A percentile compares a stretch with the other conserved stretches of the same genome.
These are phyloP conservation scores for Phaeodactylum tricornutum DNA, from an alignment of 108 stramenopile species.

Conservation along the genomic window DNA sequence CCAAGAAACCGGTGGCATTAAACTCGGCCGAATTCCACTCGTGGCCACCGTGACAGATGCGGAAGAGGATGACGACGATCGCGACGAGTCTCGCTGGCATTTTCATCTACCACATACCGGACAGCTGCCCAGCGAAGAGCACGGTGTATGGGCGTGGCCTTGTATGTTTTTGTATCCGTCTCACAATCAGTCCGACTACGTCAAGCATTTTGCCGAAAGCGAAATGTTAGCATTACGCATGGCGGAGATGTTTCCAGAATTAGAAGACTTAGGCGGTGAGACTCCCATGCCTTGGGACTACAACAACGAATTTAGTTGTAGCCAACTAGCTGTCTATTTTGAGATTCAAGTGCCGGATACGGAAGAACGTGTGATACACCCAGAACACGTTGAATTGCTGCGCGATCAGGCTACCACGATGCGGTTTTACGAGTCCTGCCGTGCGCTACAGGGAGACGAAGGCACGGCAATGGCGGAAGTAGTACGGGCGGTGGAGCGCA, in stretches of 20 bases:
- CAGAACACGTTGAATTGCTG: conserved; percentile 62
- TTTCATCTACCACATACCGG: conserved; percentile 79
- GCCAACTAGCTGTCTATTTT: conserved; percentile 81
- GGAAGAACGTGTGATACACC: conserved; percentile 38
- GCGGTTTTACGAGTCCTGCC: conserved; percentile 77
- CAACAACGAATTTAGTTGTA: conserved; percentile 78
- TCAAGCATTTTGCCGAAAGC: conserved; percentile 59
- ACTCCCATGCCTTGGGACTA: conserved; percentile 78
- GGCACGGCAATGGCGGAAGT: conserved; percentile 74
- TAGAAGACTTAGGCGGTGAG: conserved; percentile 39
- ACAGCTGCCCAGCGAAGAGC: conserved; percentile 32
- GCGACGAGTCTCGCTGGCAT: conserved; percentile 64
- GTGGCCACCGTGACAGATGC: conserved; percentile 72
- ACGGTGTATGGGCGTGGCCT: conserved; percentile 66
- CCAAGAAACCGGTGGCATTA: conserved; percentile 48
- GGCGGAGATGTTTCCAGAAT: conserved; percentile 82
- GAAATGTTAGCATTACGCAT: conserved; percentile 77
- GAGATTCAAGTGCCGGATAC: conserved; percentile 32
- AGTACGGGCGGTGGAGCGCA: conserved; percentile 60
- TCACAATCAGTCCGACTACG: conserved; percentile 79
- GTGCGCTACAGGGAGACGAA: conserved; percentile 84
- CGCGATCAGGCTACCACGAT: conserved; percentile 60
- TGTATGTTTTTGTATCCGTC: conserved; percentile 80
- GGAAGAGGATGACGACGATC: conserved; percentile 46
- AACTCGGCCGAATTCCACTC: conserved; percentile 65